Conservation (phyloP, 352 stramenopile species). For the Phytophthora sansomeana region DNA sequence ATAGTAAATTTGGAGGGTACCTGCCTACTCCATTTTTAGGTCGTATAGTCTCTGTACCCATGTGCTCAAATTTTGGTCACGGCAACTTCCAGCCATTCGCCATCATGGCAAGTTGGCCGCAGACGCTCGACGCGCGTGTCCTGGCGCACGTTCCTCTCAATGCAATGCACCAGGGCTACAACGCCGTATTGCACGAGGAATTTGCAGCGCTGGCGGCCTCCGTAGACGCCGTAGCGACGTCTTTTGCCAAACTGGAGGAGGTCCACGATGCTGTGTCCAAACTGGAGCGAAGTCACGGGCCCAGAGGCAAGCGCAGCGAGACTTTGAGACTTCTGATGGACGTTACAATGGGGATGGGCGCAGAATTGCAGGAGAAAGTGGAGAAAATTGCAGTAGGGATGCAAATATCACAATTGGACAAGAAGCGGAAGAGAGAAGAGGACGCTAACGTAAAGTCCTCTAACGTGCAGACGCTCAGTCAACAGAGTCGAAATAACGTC, state of each 20-base stretch:
- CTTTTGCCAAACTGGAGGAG: constrained; percentile 22
- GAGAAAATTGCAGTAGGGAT: background rate
- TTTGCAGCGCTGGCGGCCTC: constrained; percentile 5
- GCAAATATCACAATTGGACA: background rate
- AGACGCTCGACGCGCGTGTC: no score
- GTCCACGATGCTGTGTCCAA: constrained; percentile 19
- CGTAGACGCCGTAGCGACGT: constrained; percentile 4
- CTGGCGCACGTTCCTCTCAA: no score
- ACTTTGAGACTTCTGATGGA: background rate
- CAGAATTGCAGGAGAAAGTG: background rate
- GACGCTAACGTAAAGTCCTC: background rate
- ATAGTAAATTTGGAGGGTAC: no score
- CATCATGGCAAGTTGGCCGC: no score
- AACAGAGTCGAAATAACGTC: no score
- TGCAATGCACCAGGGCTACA: constrained; percentile 7
- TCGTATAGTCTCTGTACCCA: no score
- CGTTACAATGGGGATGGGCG: background rate
- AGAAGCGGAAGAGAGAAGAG: background rate
- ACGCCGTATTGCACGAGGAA: constrained; percentile 12
- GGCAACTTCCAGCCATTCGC: no score
- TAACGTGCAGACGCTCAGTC: no score
- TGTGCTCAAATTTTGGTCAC: no score
- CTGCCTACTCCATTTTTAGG: no score
- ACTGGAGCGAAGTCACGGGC: constrained; percentile 10
- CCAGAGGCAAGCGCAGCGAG: background rate